Conservation (phyloP, 495 filamentous ascomycete species). For the Xylaria castorea region DNA sequence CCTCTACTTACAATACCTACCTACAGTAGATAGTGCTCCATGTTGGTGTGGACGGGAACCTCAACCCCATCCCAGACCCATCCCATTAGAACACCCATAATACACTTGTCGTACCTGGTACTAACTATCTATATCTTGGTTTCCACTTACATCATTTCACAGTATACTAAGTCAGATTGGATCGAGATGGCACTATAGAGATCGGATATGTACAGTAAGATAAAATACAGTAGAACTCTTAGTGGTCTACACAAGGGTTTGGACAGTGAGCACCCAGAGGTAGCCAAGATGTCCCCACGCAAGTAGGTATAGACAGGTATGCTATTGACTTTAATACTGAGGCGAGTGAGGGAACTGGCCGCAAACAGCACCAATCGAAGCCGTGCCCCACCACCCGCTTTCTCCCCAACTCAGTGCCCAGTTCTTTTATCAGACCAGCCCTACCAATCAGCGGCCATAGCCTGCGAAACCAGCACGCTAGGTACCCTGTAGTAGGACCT, state of each 20-base stretch:
- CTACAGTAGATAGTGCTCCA: no score
- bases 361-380: constrained; percentile 22
- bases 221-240: not conserved
- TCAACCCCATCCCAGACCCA: no score
- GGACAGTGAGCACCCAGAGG: not conserved
- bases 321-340: not conserved
- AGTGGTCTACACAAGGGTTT: not conserved
- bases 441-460: constrained; percentile 20
- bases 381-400: constrained; percentile 4
- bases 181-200: not conserved
- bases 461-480: not conserved
- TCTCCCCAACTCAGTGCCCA: not conserved
- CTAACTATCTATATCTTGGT: not conserved
- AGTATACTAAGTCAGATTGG: not conserved
- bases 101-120: not conserved
- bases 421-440: constrained; percentile 9
- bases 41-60: not conserved
- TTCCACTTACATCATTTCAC: constrained; percentile 9
- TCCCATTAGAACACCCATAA: not conserved
- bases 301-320: not conserved
- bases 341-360: not conserved
- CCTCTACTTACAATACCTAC: no score
- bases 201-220: not conserved
- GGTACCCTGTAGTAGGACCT: not conserved
- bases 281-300: not conserved